Evolutionary conservation across 192 early-diverging fungal genomes (phyloP), one percentile per base, ranked within the genome.

Genomic region (Coemansia sp.): DNA sequence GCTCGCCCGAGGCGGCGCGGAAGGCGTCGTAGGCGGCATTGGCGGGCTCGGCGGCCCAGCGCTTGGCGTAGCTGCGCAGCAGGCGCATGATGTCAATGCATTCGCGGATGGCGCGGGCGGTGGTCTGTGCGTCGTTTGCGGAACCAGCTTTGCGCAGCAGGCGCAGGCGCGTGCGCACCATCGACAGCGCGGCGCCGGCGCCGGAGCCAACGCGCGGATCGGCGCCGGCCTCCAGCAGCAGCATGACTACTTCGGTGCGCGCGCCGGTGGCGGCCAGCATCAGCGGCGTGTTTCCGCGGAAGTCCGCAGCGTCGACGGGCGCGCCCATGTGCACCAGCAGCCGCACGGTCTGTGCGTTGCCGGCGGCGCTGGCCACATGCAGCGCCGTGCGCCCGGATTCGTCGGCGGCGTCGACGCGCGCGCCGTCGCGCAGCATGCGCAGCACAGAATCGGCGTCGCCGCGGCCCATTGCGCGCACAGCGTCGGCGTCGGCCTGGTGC

Each of bases 261-360:
- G 66, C 67, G 4, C 50, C 38, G 3, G 67, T 76, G 11, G 73
- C 65, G 0, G 73, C 73, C 22, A 76, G 23, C 17, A 62, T 65
- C 29, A 79, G 53, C 21, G 76, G 69, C 2, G 76, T 79, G 47
- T 79, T 71, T 44, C 76, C 76, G 2, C 67, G 51, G 12, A 40
- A 10, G 32, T 71, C 69, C 14, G 41, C 29, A 8, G 54, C 44
- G 34, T 68, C 65, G 44, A 64, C 69, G 23, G 54, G 30, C 23
- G 69, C 76, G 17, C 76, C 76, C 65, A 60, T 60, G 23, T 63
- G 66, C 3, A 73, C 17, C 31, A 79, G 52, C 23, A 68, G 39
- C 28, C 53, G 51, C 19, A 69, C 61, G 2, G 31, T 52, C 4
- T 55, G 63, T n/a, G 34, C 38, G 50, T 65, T 67, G 5, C 69